Evolutionary conservation across 345 rosid species (phyloP).

Genomic region (Pseudoturritis turrita): DNA sequence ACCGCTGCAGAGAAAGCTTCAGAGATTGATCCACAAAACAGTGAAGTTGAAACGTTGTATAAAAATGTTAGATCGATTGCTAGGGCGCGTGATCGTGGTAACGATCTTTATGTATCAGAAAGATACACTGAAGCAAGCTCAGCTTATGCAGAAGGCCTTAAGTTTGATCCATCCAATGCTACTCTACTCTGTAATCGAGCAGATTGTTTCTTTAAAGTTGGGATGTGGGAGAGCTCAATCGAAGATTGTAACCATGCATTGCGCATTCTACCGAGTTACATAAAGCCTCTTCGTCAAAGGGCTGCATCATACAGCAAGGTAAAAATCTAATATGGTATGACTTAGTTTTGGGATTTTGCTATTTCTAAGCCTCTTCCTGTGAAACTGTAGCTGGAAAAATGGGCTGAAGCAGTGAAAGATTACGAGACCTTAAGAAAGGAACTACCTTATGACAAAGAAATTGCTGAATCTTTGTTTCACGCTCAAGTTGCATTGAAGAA

Average conservation of each 20-base stretch:
- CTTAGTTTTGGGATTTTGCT: conserved; percentile 4
- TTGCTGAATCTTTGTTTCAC: conserved; percentile 87
- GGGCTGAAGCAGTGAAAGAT: conserved; percentile 88
- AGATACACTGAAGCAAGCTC: conserved; percentile 91
- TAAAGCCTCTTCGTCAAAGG: conserved; percentile 75
- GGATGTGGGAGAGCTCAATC: conserved; percentile 74
- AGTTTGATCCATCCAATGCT: conserved; percentile 75
- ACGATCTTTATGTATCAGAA: conserved; percentile 90
- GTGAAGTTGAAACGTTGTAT: conserved; percentile 56
- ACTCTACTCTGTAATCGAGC: conserved; percentile 80
- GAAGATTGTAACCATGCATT: conserved; percentile 82
- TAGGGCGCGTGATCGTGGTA: conserved; percentile 79
- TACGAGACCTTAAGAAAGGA: conserved; percentile 78
- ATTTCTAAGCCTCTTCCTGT: conserved; percentile 2
- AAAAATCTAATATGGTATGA: not conserved
- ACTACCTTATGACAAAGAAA: conserved; percentile 71
- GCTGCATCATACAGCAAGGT: conserved; percentile 92
- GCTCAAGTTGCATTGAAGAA: conserved; percentile 91
- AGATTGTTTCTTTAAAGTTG: conserved; percentile 88
- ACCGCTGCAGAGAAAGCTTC: conserved; percentile 75
- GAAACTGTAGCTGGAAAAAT: conserved; percentile 63
- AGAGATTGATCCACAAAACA: conserved; percentile 62
- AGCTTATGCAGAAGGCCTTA: conserved; percentile 91
- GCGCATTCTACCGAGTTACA: conserved; percentile 62
- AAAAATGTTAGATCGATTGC: conserved; percentile 61